Percentiles rank a stretch among this genome's conserved stretches.
Evolutionary conservation across 768 basidiomycete species (phyloP).

Genomic region (Lentinula lateritia): DNA sequence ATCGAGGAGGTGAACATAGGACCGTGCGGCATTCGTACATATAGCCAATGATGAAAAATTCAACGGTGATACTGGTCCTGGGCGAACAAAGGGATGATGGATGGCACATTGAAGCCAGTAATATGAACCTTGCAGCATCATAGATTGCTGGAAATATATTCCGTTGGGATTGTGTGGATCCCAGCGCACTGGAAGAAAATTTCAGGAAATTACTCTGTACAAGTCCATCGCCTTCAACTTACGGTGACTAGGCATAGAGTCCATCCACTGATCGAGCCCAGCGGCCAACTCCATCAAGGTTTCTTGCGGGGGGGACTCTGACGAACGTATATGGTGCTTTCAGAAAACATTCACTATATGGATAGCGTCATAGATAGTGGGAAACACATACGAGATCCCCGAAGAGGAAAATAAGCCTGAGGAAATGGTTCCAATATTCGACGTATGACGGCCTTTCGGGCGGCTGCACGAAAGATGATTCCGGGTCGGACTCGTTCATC

Average conservation of each 20-base stretch:
- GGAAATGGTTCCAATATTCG: slow-evolving; percentile 37
- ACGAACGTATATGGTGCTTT: not conserved
- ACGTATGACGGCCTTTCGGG: slow-evolving; percentile 38
- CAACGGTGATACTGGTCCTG: not conserved
- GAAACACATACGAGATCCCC: slow-evolving; percentile 45
- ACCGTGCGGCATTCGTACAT: slow-evolving; percentile 32
- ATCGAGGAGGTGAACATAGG: slow-evolving; percentile 33
- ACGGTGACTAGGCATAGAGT: slow-evolving; percentile 54
- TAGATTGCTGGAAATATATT: slow-evolving; percentile 31
- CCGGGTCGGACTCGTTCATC: slow-evolving; percentile 36
- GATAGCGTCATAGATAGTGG: slow-evolving; percentile 33
- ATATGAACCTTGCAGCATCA: slow-evolving; percentile 32
- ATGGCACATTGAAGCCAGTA: slow-evolving; percentile 39
- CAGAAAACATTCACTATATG: not conserved
- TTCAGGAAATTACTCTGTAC: not conserved
- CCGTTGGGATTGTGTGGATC: slow-evolving; percentile 19
- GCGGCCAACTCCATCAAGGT: slow-evolving; percentile 60
- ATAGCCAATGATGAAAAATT: slow-evolving; percentile 30
- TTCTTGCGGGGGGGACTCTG: slow-evolving; percentile 29
- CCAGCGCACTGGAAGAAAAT: slow-evolving; percentile 15
- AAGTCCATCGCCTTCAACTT: slow-evolving; percentile 11
- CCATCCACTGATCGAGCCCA: slow-evolving; percentile 56
- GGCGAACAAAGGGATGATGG: slow-evolving; percentile 40
- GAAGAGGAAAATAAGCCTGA: slow-evolving; percentile 46
- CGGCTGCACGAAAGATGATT: slow-evolving; percentile 48